Conservation (phyloP, 2,329 filamentous ascomycete genomes). For the Arthrobotrys pseudoclavata region DNA sequence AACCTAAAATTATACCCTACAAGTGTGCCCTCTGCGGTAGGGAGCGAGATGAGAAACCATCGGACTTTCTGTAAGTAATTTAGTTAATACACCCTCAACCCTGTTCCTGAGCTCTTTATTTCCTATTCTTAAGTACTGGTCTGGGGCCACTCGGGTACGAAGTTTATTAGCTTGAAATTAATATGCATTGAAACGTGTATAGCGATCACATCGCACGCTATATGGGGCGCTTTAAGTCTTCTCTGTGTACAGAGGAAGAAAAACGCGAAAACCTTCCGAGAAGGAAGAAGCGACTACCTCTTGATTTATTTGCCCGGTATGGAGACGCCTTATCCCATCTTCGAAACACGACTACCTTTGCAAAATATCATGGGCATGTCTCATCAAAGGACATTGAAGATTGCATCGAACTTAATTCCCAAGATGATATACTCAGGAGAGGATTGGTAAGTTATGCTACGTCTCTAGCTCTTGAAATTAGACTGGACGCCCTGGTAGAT, state of each 20-base stretch:
- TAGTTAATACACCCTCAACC: neutral
- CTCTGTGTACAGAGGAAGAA: slow-evolving; percentile 4
- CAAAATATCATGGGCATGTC: slow-evolving; percentile 6
- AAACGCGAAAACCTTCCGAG: neutral
- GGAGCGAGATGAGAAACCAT: slow-evolving; percentile 4
- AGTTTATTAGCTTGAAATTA: neutral
- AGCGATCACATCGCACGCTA: slow-evolving; percentile 25
- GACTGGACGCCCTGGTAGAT: no score
- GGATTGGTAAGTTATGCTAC: slow-evolving; percentile 10
- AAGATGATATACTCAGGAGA: slow-evolving; percentile 8
- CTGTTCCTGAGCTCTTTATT: no score
- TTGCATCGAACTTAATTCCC: slow-evolving; percentile 12
- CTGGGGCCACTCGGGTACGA: no score
- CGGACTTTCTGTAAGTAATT: slow-evolving; percentile 25
- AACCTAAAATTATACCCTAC: neutral
- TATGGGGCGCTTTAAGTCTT: slow-evolving; percentile 31
- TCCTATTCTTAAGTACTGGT: no score
- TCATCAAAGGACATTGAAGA: neutral
- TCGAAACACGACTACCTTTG: neutral
- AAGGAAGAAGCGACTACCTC: slow-evolving; percentile 15
- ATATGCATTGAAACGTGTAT: neutral
- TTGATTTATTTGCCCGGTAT: slow-evolving; percentile 8
- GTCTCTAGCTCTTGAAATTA: neutral
- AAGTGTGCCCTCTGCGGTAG: neutral
- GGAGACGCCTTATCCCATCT: neutral